phyloP scores from a whole-genome alignment of 768 basidiomycete genomes.

The Pleurotus giganteus region DNA sequence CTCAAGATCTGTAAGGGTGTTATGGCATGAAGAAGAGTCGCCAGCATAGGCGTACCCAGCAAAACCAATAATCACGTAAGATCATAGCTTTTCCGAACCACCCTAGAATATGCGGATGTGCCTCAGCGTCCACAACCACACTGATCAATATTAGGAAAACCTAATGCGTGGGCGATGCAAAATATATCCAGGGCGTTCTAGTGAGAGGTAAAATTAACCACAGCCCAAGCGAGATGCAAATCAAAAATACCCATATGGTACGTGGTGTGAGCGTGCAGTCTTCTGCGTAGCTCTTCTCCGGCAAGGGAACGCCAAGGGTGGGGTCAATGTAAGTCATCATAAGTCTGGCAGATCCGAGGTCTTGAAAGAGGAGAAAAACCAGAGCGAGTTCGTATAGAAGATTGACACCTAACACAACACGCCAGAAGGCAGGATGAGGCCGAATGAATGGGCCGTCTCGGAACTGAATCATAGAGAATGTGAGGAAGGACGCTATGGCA shows the following conservation, averaged over 20 bases:
- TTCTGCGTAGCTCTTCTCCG: slow-evolving; percentile 86
- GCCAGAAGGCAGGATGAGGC: slow-evolving; percentile 87
- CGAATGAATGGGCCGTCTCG: slow-evolving; percentile 88
- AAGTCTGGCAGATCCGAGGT: slow-evolving; percentile 67
- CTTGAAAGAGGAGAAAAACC: slow-evolving; percentile 86
- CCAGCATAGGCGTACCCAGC: slow-evolving; percentile 57
- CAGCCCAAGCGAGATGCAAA: background rate
- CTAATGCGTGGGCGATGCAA: slow-evolving; percentile 79
- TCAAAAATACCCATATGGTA: slow-evolving; percentile 62
- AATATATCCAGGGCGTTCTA: slow-evolving; percentile 85
- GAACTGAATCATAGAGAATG: slow-evolving; percentile 86
- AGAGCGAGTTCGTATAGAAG: slow-evolving; percentile 79
- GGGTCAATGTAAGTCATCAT: slow-evolving; percentile 84
- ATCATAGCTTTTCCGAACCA: slow-evolving; percentile 94
- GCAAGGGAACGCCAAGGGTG: slow-evolving; percentile 65
- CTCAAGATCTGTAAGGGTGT: slow-evolving; percentile 85
- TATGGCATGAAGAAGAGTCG: background rate
- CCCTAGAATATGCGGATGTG: slow-evolving; percentile 20
- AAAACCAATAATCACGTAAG: slow-evolving; percentile 90
- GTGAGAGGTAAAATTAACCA: slow-evolving; percentile 6
- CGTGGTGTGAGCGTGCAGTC: slow-evolving; percentile 62
- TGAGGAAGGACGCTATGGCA: slow-evolving; percentile 67
- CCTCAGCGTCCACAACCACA: background rate
- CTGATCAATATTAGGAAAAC: background rate
- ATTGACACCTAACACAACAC: slow-evolving; percentile 76